Base-by-base conservation (phyloP, 768 basidiomycete genomes). In the Pseudohyphozyma bogoriensis region DNA sequence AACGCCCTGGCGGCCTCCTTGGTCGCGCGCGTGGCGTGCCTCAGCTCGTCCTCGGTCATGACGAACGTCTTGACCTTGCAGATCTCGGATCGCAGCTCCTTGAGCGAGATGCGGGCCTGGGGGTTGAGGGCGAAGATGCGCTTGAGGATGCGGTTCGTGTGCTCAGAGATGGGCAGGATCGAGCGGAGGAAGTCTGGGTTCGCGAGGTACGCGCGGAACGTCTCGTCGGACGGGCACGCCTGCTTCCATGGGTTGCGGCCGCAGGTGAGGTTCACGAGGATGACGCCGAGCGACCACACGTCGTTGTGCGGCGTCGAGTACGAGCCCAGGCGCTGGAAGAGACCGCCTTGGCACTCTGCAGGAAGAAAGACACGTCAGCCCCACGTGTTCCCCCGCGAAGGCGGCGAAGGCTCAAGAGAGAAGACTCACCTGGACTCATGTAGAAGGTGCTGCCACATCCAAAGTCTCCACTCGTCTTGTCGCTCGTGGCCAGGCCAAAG, bases 381-480 rank as follows among this genome's bases (percentile, higher is more conserved):
- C 33, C 22, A 73, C 80, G 4, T 7, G n/a, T n/a, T n/a, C n/a
- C n/a, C n/a, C n/a, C 2, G 13, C 11, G 42, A 44, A 13, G 28
- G 37, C 16, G 40, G 15, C 11, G 44, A 22, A 13, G n/a, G n/a
- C n/a, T n/a, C n/a, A 20, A 7, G n/a, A 51, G 33, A 31, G 39
- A 52, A 15, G 28, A 36, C 72, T 63, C 57, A 74, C 70, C 89
- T 74, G 92, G 92, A 70, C 89, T 91, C 86, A 97, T 92, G 75
- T 95, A 93, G 74, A 90, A 95, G n/a, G 91, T 83, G 69, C 88
- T 91, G n/a, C 92, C 92, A 37, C 91, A 95, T 54, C 88, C 83
- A 74, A 91, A 89, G 73, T 97, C 92, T 56, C 81, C 81, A 69
- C 88, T 90, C 57, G 81, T 77, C 71, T 81, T 82, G 65, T 93